phyloP scores from a whole-genome alignment of 2,329 filamentous ascomycete species.

The Trichocomaceae sp. region DNA sequence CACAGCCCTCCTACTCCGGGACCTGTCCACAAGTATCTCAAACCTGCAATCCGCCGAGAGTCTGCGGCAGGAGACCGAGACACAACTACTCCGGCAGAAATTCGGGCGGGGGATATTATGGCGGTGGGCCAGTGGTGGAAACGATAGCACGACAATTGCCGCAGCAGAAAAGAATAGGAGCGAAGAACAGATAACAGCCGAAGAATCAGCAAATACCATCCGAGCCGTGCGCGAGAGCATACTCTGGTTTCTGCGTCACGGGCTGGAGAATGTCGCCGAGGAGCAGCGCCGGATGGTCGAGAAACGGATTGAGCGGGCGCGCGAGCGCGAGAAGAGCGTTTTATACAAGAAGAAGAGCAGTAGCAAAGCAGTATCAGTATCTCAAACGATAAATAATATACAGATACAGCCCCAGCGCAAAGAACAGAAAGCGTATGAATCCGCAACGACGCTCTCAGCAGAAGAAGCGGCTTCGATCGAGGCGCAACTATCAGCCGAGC shows the following conservation, averaged over 20 bases:
- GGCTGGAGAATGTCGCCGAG: conserved; percentile 67
- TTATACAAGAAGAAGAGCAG: conserved; percentile 56
- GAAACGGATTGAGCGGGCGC: conserved; percentile 70
- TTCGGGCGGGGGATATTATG: conserved; percentile 57
- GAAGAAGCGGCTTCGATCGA: conserved; percentile 38
- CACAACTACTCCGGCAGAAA: conserved; percentile 65
- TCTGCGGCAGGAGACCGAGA: conserved; percentile 68
- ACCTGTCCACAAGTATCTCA: conserved; percentile 74
- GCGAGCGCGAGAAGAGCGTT: conserved; percentile 83
- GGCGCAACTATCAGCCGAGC: conserved; percentile 67
- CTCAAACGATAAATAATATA: too few relatives aligned
- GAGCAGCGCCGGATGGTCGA: conserved; percentile 92
- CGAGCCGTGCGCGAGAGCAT: conserved; percentile 73
- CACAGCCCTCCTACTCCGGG: conserved; percentile 75
- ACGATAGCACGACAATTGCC: conserved; percentile 36
- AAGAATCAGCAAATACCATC: conserved; percentile 60
- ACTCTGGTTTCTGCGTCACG: conserved; percentile 70
- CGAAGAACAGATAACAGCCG: conserved; percentile 64
- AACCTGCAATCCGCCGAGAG: conserved; percentile 75
- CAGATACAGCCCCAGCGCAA: too few relatives aligned
- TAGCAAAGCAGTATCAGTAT: background rate
- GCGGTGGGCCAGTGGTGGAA: conserved; percentile 55
- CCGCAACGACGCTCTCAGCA: conserved; percentile 21
- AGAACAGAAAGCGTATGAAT: conserved; percentile 15
- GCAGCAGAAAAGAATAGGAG: conserved; percentile 49